Evolutionary conservation across 805 yeast species (phyloP), one percentile per base, ranked within the genome.

Genomic region (Metschnikowia lachancei): DNA sequence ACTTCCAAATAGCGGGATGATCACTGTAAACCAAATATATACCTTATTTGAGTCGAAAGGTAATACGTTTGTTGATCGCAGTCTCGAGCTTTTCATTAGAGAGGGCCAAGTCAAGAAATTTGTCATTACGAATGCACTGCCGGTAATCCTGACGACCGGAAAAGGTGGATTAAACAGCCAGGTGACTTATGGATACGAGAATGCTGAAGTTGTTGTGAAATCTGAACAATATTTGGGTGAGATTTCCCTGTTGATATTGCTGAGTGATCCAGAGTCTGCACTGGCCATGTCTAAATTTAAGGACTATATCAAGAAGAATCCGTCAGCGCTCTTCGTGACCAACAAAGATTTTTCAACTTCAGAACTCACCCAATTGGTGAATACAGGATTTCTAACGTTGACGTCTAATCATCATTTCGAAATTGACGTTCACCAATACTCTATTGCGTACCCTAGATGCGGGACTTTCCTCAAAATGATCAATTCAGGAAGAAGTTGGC

Each of bases 41-140:
- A 64, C 83, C 1, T 53, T 80, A 10, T 75, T 70, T 43, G 69
- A 69, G 12, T 59, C 65, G 19, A 63, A 69, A 35, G 78, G 80
- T 0, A 60, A 67, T 50, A 77, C 84, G 0, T 70, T 66, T 57
- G 79, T 80, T 2, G 85, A 81, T 53, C 66, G 66, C 32, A 64
- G 63, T 38, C 57, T 79, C 1, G 76, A 73, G 44, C 47, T 63
- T 12, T 52, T 70, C 32, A 63, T 69, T 1, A 58, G 70, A 33
- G 52, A 61, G 16, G 77, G 78, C 0, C 41, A 50, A 3, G 35
- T 80, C 20, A 64, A 70, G 37, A 65, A 65, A 48, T 71, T 69
- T 39, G 63, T 75, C 34, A 72, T 72, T 13, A 63, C 72, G 16
- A 72, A 72, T 46, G 75, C 78, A 1, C 64, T 73, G 32, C 76